Base-by-base conservation (phyloP, 176 grass and related monocot species). In the Aegilops longissima region DNA sequence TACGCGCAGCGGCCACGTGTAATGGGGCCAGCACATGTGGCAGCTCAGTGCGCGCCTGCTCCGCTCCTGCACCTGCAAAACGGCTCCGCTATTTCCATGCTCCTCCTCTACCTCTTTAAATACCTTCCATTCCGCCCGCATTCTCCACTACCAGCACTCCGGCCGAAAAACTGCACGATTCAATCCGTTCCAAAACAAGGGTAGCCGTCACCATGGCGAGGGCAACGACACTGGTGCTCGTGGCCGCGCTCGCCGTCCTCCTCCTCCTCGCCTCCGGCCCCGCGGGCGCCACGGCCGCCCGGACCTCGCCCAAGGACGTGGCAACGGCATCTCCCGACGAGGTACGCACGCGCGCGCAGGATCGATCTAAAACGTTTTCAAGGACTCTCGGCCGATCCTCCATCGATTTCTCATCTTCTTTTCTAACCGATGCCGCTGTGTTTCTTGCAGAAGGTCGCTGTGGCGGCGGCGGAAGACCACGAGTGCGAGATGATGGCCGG, bases 401-500 rank as follows among this genome's bases (percentile, higher is more conserved):
- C 8, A 25, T 47, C 71, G 7, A 20, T 45, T 20, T 40, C 62
- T 65, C 40, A 44, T 80, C 36, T 29, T 21, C 20, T 29, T 80
- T 8, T 21, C 20, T 23, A 24, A 77, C 31, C 8, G 77, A 42
- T 2, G 0, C 12, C 12, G 14, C 27, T 21, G 4, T 40, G 17
- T 34, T 45, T 17, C 31, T 0, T 10, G 8, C 54, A 85, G 79
- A 29, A 51, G 66, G 23, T 61, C 13, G 63, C n/a, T 14, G 30
- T 16, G 17, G 14, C 35, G 82, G 51, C 38, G 39, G 36, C 9
- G 66, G 59, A 34, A 5, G 51, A 33, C 3, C n/a, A 4, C 21
- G 84, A 73, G 10, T 93, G 94, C 77, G 82, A 92, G 45, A 76
- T 0, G 76, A 79, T 76, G 5, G 85, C 69, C 27, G 87, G 66